phyloP scores from a whole-genome alignment of 2,329 filamentous ascomycete genomes.

The Sporothrix dimorphospora region DNA sequence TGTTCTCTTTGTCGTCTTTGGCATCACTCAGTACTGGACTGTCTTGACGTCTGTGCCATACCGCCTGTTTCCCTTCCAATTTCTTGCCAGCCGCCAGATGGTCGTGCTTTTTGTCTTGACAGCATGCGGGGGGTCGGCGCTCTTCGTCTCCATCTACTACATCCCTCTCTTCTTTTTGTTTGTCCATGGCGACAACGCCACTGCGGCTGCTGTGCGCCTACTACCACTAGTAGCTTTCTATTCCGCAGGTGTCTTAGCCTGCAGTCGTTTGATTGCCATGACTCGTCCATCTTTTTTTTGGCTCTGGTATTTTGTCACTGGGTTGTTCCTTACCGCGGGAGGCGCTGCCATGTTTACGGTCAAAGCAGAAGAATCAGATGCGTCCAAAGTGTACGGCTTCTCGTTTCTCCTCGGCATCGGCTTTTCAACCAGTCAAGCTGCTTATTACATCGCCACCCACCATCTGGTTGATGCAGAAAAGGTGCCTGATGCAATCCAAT shows the following conservation, averaged over 20 bases:
- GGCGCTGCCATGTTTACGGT: slow-evolving; percentile 42
- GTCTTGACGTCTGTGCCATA: slow-evolving; percentile 46
- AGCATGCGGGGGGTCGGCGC: slow-evolving; percentile 33
- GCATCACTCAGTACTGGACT: slow-evolving; percentile 48
- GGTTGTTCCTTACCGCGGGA: slow-evolving; percentile 43
- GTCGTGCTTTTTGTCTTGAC: slow-evolving; percentile 49
- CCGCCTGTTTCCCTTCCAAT: slow-evolving; percentile 52
- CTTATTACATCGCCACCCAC: slow-evolving; percentile 42
- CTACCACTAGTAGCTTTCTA: slow-evolving; percentile 47
- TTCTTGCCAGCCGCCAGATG: slow-evolving; percentile 45
- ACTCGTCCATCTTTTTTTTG: slow-evolving; percentile 44
- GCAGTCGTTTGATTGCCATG: slow-evolving; percentile 41
- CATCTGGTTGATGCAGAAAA: slow-evolving; percentile 36
- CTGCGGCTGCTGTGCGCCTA: slow-evolving; percentile 44
- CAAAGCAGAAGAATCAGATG: slow-evolving; percentile 35
- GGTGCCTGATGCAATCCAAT: slow-evolving; percentile 41
- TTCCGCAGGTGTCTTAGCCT: slow-evolving; percentile 41
- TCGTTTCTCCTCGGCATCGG: slow-evolving; percentile 48
- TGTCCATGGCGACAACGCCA: slow-evolving; percentile 44
- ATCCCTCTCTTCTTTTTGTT: slow-evolving; percentile 59
- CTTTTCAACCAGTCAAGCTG: slow-evolving; percentile 41
- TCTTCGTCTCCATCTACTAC: slow-evolving; percentile 48
- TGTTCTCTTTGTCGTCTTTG: slow-evolving; percentile 49
- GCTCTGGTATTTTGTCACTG: slow-evolving; percentile 46
- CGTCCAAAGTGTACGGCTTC: slow-evolving; percentile 39